These are phyloP conservation scores for Hypomontagnella submonticulosa DNA, from an alignment of 495 filamentous ascomycete species.

Conservation along the genomic window DNA sequence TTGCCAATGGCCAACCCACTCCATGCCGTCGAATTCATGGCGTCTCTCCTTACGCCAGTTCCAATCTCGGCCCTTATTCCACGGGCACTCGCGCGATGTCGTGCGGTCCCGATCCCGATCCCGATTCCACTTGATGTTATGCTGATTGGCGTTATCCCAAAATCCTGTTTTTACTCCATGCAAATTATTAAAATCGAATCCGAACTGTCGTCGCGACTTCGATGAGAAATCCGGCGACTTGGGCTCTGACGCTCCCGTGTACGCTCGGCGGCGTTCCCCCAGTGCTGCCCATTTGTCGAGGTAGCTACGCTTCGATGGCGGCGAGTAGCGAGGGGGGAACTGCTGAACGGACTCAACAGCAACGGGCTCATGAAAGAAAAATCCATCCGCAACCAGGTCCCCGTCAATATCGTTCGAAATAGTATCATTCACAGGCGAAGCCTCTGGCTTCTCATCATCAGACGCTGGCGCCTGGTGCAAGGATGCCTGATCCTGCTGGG, in stretches of 20 bases:
- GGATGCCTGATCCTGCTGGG: slow-evolving; percentile 59
- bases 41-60: slow-evolving; percentile 76
- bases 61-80: slow-evolving; percentile 57
- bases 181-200: slow-evolving; percentile 49
- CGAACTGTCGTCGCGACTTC: slow-evolving; percentile 51
- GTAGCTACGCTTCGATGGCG: slow-evolving; percentile 60
- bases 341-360: slow-evolving; percentile 50
- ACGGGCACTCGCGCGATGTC: slow-evolving; percentile 56
- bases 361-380: slow-evolving; percentile 73
- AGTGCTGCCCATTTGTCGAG: slow-evolving; percentile 90
- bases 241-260: slow-evolving; percentile 59
- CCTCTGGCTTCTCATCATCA: slow-evolving; percentile 52
- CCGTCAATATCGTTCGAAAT: slow-evolving; percentile 62
- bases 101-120: slow-evolving; percentile 55
- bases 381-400: slow-evolving; percentile 69
- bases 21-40: slow-evolving; percentile 76
- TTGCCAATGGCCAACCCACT: slow-evolving; percentile 92
- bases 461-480: slow-evolving; percentile 57
- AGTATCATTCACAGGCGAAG: slow-evolving; percentile 54
- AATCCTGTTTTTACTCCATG: slow-evolving; percentile 48
- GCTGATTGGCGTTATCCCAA: slow-evolving; percentile 50
- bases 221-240: slow-evolving; percentile 56
- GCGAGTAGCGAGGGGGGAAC: slow-evolving; percentile 61
- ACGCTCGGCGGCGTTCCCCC: slow-evolving; percentile 80
- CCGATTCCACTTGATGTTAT: slow-evolving; percentile 50